Evolutionary conservation across 495 filamentous ascomycete genomes (phyloP).

Genomic region (Penicillium ucsense): DNA sequence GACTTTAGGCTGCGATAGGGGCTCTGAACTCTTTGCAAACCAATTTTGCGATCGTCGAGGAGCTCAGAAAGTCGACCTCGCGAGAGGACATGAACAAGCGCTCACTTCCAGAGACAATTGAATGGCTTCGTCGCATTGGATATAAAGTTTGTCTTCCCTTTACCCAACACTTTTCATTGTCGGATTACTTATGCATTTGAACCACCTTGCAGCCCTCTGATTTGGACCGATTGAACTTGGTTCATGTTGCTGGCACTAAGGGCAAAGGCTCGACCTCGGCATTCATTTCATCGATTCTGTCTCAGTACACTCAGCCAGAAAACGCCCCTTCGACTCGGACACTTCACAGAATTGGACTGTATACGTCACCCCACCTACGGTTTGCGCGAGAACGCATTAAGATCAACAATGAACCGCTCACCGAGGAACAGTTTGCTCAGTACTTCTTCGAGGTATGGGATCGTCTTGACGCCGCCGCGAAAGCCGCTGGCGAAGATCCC

Average conservation of each 20-base stretch:
- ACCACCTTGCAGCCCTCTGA: constrained; percentile 49
- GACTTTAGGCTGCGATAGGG: constrained; percentile 58
- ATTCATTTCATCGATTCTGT: constrained; percentile 47
- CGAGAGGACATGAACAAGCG: constrained; percentile 56
- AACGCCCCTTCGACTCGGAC: constrained; percentile 19
- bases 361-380: constrained; percentile 81
- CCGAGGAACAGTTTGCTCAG: constrained; percentile 63
- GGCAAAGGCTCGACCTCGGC: constrained; percentile 64
- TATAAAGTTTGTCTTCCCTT: constrained; percentile 52
- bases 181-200: background rate
- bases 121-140: constrained; percentile 67
- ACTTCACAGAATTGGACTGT: constrained; percentile 62
- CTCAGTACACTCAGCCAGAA: constrained; percentile 43
- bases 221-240: constrained; percentile 60
- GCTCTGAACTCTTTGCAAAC: constrained; percentile 86
- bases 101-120: constrained; percentile 65
- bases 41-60: constrained; percentile 69
- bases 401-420: constrained; percentile 67
- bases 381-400: constrained; percentile 83
- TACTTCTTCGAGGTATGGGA: constrained; percentile 93
- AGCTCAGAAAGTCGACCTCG: constrained; percentile 50
- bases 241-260: constrained; percentile 89
- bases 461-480: constrained; percentile 48
- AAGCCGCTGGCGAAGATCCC: constrained; percentile 35
- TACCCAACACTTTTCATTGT: background rate